phyloP scores from a whole-genome alignment of 192 early-diverging fungal genomes.

The Rhizoclosmatium globosum region DNA sequence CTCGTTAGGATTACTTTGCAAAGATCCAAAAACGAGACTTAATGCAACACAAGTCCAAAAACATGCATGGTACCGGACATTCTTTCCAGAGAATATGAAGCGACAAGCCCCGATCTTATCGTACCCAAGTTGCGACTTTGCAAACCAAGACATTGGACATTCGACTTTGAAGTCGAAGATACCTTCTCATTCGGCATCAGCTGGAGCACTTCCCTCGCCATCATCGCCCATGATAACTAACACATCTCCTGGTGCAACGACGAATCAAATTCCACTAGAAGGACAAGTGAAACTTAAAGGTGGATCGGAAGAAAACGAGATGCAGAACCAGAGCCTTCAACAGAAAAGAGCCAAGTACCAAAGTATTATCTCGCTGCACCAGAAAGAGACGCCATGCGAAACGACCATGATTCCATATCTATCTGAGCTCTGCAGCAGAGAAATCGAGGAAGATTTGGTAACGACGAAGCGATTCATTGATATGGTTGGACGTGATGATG shows the following conservation, averaged over 20 bases:
- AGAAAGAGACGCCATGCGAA: slow-evolving; percentile 53
- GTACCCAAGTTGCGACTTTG: slow-evolving; percentile 44
- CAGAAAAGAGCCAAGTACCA: slow-evolving; percentile 24
- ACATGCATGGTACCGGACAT: slow-evolving; percentile 54
- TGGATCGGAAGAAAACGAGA: background rate
- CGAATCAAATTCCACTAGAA: background rate
- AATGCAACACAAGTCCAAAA: slow-evolving; percentile 47
- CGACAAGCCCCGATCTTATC: slow-evolving; percentile 39
- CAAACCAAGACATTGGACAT: slow-evolving; percentile 6
- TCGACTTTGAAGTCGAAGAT: background rate
- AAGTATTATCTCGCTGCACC: slow-evolving; percentile 26
- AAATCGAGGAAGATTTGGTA: slow-evolving; percentile 52
- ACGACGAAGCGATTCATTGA: slow-evolving; percentile 21
- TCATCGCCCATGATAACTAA: background rate
- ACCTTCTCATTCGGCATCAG: too few relatives aligned
- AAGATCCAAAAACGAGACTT: slow-evolving; percentile 47
- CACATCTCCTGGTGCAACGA: background rate
- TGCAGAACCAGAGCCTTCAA: background rate
- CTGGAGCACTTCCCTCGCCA: too few relatives aligned
- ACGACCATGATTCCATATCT: slow-evolving; percentile 64
- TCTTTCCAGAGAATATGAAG: slow-evolving; percentile 29
- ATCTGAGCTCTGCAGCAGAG: slow-evolving; percentile 51
- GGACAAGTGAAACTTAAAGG: background rate
- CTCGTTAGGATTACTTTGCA: slow-evolving; percentile 52
- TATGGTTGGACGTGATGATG: slow-evolving; percentile 26